Base-by-base conservation (phyloP, 129 eudicot genomes). In the Flaveria brownii region DNA sequence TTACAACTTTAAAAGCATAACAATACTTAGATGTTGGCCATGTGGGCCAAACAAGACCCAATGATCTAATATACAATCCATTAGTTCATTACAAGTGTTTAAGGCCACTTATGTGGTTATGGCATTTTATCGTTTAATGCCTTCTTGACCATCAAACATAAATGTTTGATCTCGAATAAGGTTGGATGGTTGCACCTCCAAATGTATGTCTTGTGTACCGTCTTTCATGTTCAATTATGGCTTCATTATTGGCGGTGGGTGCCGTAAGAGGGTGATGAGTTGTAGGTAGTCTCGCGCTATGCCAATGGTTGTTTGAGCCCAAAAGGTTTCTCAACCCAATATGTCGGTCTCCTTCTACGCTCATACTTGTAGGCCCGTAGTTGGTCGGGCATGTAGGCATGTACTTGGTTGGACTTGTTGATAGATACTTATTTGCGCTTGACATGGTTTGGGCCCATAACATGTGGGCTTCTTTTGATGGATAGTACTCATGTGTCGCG, bases 191-290 rank as follows among this genome's bases (percentile, higher is more conserved):
- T 69, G 45, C 28, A 36, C 73, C 50, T 5, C 28, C 25, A 65
- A 47, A 64, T 64, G 60, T 5, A 17, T 55, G 68, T 52, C n/a
- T 63, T 6, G 41, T 2, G 73, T 63, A 25, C n/a, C 15, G 36
- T 22, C 70, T 26, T 70, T 69, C 70, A 6, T 55, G 61, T 45
- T 70, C 41, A 41, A 52, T 15, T 8, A 72, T 11, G 13, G 73
- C 47, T 49, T 79, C 83, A 41, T 79, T 42, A 23, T 79, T 56
- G 15, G 41, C 64, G 47, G 68, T 72, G 36, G 72, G 41, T 5
- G 8, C 2, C 3, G 66, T 60, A 50, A 78, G 77, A 33, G 47
- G 82, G 13, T 77, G 81, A 33, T 14, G 82, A 47, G 73, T 59
- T 26, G 39, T 39, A 9, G 73, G 73, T 9, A 72, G 57, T 8